phyloP scores from a whole-genome alignment of 768 basidiomycete genomes.

The Tricholoma hemisulphureum region DNA sequence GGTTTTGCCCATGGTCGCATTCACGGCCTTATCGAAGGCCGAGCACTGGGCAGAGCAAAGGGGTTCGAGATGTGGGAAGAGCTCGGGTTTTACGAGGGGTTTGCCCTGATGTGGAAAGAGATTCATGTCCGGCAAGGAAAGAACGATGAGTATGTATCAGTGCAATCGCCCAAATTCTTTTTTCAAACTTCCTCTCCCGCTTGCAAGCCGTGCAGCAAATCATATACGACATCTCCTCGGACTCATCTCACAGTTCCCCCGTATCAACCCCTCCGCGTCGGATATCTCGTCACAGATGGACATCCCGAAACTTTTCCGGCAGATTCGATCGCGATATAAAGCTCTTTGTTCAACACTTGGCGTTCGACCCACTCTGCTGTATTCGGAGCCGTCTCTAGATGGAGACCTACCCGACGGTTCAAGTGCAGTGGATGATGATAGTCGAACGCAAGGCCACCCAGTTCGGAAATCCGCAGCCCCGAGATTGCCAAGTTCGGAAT shows the following conservation, averaged over 20 bases:
- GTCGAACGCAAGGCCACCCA: background rate
- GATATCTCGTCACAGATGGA: conserved; percentile 55
- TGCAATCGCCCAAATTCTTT: background rate
- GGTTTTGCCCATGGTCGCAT: conserved; percentile 84
- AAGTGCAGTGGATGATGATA: conserved; percentile 6
- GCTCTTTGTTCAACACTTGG: conserved; percentile 82
- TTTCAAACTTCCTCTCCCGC: background rate
- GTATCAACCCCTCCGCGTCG: conserved; percentile 61
- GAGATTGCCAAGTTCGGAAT: background rate
- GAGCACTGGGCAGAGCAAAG: conserved; percentile 84
- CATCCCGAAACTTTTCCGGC: conserved; percentile 71
- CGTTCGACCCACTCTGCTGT: conserved; percentile 46
- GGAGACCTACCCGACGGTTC: conserved; percentile 13
- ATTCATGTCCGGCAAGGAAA: conserved; percentile 42
- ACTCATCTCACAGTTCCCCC: conserved; percentile 75
- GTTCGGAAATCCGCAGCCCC: conserved; percentile 6
- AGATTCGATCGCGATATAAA: conserved; percentile 87
- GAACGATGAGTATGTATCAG: conserved; percentile 46
- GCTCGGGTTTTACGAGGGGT: conserved; percentile 89
- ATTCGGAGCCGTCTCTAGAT: conserved; percentile 27
- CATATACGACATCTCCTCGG: conserved; percentile 71
- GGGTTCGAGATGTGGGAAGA: conserved; percentile 98
- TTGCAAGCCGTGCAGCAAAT: conserved; percentile 50
- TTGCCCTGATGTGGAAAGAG: conserved; percentile 67
- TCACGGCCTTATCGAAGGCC: conserved; percentile 89